phyloP scores from a whole-genome alignment of 2,329 filamentous ascomycete genomes.

The Myrmaecium sp. region DNA sequence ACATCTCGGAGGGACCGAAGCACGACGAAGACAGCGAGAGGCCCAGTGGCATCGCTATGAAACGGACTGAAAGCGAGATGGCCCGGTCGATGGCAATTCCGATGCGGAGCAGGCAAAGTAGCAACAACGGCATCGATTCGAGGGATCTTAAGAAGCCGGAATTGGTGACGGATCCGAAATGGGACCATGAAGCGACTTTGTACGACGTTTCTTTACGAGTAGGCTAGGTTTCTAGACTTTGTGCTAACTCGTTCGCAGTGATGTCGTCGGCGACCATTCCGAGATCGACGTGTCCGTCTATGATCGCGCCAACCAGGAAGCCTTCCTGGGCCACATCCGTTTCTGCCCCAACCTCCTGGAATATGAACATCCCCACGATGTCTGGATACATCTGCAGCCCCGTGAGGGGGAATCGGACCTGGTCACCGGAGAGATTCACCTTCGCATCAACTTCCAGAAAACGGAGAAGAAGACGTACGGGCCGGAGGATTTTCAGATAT shows the following conservation, averaged over 20 bases:
- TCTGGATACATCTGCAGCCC: constrained; percentile 71
- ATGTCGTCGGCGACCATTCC: constrained; percentile 82
- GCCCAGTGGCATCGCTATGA: constrained; percentile 27
- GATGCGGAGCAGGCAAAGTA: constrained; percentile 93
- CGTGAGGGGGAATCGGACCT: constrained; percentile 64
- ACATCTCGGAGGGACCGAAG: constrained; percentile 76
- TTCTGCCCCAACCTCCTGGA: constrained; percentile 56
- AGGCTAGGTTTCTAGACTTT: background rate
- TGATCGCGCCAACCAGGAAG: constrained; percentile 68
- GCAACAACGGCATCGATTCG: constrained; percentile 63
- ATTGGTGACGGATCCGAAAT: constrained; percentile 67
- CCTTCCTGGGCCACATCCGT: constrained; percentile 80
- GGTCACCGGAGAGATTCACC: constrained; percentile 71
- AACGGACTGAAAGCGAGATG: constrained; percentile 60
- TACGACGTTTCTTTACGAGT: too few relatives aligned
- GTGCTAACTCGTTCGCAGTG: constrained; percentile 36
- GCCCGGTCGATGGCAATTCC: constrained; percentile 85
- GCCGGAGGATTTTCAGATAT: constrained; percentile 85
- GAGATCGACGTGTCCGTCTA: constrained; percentile 89
- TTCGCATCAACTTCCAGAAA: constrained; percentile 73
- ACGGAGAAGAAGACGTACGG: constrained; percentile 84
- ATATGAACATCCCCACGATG: constrained; percentile 54
- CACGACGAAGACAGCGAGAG: constrained; percentile 36
- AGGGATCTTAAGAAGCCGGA: constrained; percentile 39
- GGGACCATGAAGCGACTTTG: constrained; percentile 94